Base-by-base conservation (phyloP, 129 eudicot species). In the Dittrichia graveolens region DNA sequence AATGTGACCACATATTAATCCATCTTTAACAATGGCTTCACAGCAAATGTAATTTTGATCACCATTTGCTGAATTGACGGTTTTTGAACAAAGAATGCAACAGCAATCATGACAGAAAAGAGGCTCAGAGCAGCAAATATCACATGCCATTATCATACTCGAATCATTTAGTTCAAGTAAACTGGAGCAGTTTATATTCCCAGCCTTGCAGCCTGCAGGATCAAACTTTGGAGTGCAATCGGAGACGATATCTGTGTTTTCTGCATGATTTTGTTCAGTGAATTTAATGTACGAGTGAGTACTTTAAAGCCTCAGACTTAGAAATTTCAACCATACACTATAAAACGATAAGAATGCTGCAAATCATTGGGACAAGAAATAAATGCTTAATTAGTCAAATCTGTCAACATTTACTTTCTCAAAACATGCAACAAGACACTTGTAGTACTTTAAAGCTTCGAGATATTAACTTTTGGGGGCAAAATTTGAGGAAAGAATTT, bases 61-160 rank as follows among this genome's bases (percentile, higher is more conserved):
- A 40, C 58, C 85, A 37, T 16, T 44, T 73, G 81, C 81, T 15
- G 81, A 64, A 45, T 74, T 65, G 40, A 83, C 69, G n/a, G 73
- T 57, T 53, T 59, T 76, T 48, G 88, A 81, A 55, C 98, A 94
- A 67, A 94, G 85, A 62, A 94, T 90, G 75, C 98, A 94, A 44
- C 95, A 94, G 69, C 98, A 93, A 12, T 83, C 85, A 39, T 85
- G 84, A 74, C 98, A 93, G 72, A 93, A 93, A 59, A 71, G 72
- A 10, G 95, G 87, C 68, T 85, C 96, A 64, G 73, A 71, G 83
- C 98, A 93, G 72, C 98, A 93, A 65, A 89, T 74, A 74, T 87
- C 96, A 71, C 96, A 93, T 42, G 65, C 44, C 82, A 85, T 86
- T 76, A 61, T 24, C 31, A 24, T 54, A n/a, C 68, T 68, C 8